Base-by-base conservation (phyloP, 2,329 filamentous ascomycete genomes). In the Aspergillus fructus region DNA sequence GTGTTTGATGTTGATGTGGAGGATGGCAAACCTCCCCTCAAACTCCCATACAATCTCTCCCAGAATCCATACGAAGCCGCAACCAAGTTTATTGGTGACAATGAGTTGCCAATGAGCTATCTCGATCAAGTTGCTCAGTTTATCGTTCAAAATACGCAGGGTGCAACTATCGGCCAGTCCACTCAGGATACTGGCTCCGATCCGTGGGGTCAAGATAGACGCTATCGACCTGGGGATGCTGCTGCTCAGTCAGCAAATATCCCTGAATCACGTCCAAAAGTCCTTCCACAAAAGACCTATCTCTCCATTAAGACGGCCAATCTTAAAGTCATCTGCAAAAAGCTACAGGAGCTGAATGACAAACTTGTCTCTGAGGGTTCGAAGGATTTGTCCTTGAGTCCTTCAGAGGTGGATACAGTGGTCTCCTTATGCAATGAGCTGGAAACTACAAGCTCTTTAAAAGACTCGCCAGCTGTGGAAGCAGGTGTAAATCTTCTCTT, bases 1-100 rank as follows among this genome's bases (percentile, higher is more conserved):
- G 93, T 99, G 8, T 97, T 97, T 65, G 93, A 97, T 69, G 93
- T 97, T 24, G 93, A 96, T 66, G 96, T 97, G 61, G 91, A 96
- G 71, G 93, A 97, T 68, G 93, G 92, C 52, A 93, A 96, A 69
- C 93, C 93, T 12, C 86, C 93, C 0, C 80, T 97, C 46, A 97
- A 97, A 74, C 81, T 97, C n/a, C 92, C 93, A 0, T 97, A 90
- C 76, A 97, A 97, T 71, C 82, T 93, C 12, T 91, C 89, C 1
- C 89, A 97, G 70, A 97, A 97, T 65, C 91, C 92, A 0, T 97
- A 96, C 72, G 90, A 96, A 66, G 88, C 89, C 2, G 93, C 94
- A 0, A 91, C 89, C 37, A 96, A 91, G 69, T 99, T 97, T 65
- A 87, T 97, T 48, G 84, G 88, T 66, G 87, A 93, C 68, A 96